Base-by-base conservation (phyloP, 306 rosid genomes). In the Abrus precatorius region DNA sequence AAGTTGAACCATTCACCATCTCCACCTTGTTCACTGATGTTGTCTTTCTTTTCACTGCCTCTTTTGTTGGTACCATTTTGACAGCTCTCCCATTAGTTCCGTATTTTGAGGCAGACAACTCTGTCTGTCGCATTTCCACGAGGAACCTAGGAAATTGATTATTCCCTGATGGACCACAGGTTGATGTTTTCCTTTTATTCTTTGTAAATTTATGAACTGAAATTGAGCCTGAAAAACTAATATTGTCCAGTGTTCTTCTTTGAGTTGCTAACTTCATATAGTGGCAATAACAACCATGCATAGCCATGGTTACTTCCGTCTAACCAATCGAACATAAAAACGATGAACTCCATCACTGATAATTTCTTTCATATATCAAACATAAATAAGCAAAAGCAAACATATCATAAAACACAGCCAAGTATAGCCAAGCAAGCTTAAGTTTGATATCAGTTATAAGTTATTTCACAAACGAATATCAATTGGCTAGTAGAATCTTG, bases 11-110 rank as follows among this genome's bases (percentile, higher is more conserved):
- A 79, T 87, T 90, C 68, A 89, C 89, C 49, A 49, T 77, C 61
- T 86, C 78, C 34, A 54, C 52, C 62, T 83, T 86, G 52, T 83
- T 85, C 27, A 72, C 72, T 57, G 87, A 28, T n/a, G 62, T 2
- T n/a, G 75, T 63, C 34, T 82, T 85, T 59, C 83, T 88, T 84
- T 89, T 88, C 54, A 80, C 73, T 36, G 87, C 60, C 82, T 91
- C 91, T 72, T 85, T 91, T 59, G 91, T 69, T 1, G 91, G 94
- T 29, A 90, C 90, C 98, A 91, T 90, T 87, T 72, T 90, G 47
- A 88, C 91, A 59, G 90, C 77, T 82, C 89, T 84, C 68, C 98
- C 98, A 77, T 90, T 88, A 53, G 81, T 61, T 7, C 80, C 86
- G 4, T 83, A 57, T 80, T 84, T 87, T 30, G 93, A 77, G 14